A percentile compares a stretch with the other conserved stretches of the same genome.
These are phyloP conservation scores for Ophiostoma himal-ulmi DNA, from an alignment of 2,329 filamentous ascomycete genomes.

Conservation along the genomic window DNA sequence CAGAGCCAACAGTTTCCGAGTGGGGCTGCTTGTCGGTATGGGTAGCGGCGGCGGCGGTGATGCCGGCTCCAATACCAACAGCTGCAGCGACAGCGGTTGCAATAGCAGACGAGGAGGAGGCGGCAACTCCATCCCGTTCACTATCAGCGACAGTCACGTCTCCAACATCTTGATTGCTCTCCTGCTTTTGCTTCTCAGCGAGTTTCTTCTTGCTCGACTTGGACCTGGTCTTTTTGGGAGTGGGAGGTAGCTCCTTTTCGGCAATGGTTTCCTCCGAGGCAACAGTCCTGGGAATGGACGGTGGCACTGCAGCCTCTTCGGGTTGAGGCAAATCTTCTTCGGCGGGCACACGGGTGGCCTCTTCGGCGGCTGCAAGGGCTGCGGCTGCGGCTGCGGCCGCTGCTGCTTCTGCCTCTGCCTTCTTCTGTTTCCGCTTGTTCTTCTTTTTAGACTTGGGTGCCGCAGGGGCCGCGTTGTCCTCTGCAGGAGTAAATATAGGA, in stretches of 20 bases:
- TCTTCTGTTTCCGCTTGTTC: constrained; percentile 8
- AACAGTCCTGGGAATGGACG: not conserved
- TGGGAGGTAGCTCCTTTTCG: not conserved
- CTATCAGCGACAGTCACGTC: not conserved
- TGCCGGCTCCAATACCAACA: constrained; percentile 9
- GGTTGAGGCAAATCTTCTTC: not conserved
- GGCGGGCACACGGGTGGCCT: not conserved
- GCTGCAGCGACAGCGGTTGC: constrained; percentile 10
- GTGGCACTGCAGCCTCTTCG: not conserved
- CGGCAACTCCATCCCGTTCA: constrained; percentile 9
- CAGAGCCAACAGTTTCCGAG: constrained; percentile 37
- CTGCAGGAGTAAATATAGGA: not conserved
- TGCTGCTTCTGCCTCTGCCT: not conserved
- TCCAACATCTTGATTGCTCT: not conserved
- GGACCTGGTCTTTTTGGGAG: not conserved
- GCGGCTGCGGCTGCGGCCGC: not conserved
- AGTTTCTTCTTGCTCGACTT: constrained; percentile 4
- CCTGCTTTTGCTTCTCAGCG: not conserved
- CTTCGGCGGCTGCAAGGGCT: not conserved
- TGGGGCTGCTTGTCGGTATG: constrained; percentile 40
- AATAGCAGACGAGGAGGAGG: constrained; percentile 28
- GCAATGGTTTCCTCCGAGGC: not conserved
- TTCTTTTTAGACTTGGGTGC: constrained; percentile 3
- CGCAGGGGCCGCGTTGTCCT: not conserved
- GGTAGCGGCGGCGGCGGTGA: constrained; percentile 48